These are phyloP conservation scores for Fusarium foetens DNA, from an alignment of 2,329 filamentous ascomycete species.

Conservation along the genomic window DNA sequence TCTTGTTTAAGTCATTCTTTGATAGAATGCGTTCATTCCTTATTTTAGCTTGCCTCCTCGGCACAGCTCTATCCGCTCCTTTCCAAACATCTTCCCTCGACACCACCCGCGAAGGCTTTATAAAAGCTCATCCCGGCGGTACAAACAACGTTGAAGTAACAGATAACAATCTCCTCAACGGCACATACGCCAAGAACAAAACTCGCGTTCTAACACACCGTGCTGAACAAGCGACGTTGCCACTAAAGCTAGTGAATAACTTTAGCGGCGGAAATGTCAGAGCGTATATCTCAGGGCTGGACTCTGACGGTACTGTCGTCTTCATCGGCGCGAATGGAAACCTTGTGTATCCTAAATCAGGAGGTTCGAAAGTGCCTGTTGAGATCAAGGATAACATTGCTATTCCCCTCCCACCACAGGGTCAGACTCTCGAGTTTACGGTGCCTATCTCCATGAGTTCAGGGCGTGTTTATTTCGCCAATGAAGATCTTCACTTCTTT, in stretches of 20 bases:
- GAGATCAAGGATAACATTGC: constrained; percentile 53
- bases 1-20: constrained; percentile 14
- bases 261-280: constrained; percentile 52
- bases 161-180: constrained; percentile 53
- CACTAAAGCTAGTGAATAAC: constrained; percentile 56
- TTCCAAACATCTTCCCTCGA: constrained; percentile 11
- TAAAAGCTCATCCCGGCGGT: constrained; percentile 47
- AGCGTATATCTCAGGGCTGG: constrained; percentile 59
- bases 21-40: constrained; percentile 41
- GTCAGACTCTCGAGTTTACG: constrained; percentile 51
- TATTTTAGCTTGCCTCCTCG: constrained; percentile 36
- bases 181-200: constrained; percentile 44
- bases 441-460: constrained; percentile 55
- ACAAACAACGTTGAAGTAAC: constrained; percentile 50
- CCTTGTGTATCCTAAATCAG: constrained; percentile 56
- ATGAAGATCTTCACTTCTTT: constrained; percentile 55
- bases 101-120: constrained; percentile 42
- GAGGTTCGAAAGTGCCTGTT: constrained; percentile 49
- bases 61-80: constrained; percentile 31
- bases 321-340: constrained; percentile 55
- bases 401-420: constrained; percentile 54
- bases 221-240: constrained; percentile 33
- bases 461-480: constrained; percentile 59
- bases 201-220: constrained; percentile 1
- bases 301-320: constrained; percentile 53